Evolutionary conservation across 257 asterid species (phyloP).

Genomic region (Przewalskia tangutica): DNA sequence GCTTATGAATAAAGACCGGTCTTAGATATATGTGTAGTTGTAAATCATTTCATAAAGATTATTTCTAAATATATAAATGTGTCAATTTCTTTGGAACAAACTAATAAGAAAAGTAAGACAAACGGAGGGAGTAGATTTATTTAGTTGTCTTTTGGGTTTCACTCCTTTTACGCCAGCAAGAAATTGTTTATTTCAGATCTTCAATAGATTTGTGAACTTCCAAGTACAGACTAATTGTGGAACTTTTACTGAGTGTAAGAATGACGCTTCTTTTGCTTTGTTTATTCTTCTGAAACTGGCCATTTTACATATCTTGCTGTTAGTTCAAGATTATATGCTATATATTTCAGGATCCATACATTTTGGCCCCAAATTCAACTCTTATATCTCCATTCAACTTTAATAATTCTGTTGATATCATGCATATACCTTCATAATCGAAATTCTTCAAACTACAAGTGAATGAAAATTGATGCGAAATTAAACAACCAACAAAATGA

Average conservation of each 20-base stretch:
- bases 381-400: neutral
- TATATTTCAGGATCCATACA: neutral
- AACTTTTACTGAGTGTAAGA: neutral
- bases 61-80: too few relatives aligned
- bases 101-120: too few relatives aligned
- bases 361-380: neutral
- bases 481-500: too few relatives aligned
- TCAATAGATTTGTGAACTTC: neutral
- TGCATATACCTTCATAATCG: too few relatives aligned
- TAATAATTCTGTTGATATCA: neutral
- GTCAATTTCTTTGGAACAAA: too few relatives aligned
- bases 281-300: neutral
- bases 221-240: neutral
- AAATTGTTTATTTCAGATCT: neutral
- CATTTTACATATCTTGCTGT: neutral
- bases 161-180: neutral
- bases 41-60: too few relatives aligned
- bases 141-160: neutral
- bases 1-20: too few relatives aligned
- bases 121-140: neutral
- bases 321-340: neutral
- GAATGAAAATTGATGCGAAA: too few relatives aligned
- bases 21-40: too few relatives aligned
- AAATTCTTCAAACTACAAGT: too few relatives aligned
- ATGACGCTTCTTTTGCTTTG: too few relatives aligned